Evolutionary conservation across 2,329 filamentous ascomycete genomes (phyloP).

Genomic region (Stylonectria norvegica): DNA sequence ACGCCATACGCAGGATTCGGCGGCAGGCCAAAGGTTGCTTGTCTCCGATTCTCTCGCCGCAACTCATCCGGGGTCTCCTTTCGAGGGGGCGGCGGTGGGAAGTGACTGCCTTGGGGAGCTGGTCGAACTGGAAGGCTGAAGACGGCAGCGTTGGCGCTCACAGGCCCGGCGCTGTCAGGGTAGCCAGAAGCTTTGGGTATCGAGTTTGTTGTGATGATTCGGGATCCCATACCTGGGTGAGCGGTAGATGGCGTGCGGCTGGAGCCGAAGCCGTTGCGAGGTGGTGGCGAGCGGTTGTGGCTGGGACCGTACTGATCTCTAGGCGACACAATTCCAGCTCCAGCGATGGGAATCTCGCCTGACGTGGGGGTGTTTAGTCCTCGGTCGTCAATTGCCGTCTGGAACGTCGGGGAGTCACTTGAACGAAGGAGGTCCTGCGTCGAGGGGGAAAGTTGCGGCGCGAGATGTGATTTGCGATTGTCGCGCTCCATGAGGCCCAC

Average conservation of each 20-base stretch:
- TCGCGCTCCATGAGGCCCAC: constrained; percentile 90
- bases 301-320: constrained; percentile 45
- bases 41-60: constrained; percentile 50
- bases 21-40: constrained; percentile 50
- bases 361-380: constrained; percentile 62
- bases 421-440: constrained; percentile 72
- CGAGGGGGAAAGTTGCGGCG: constrained; percentile 73
- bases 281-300: constrained; percentile 50
- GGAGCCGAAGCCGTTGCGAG: constrained; percentile 47
- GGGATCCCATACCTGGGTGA: constrained; percentile 52
- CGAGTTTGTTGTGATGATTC: constrained; percentile 51
- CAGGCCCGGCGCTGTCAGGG: constrained; percentile 36
- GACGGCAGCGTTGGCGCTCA: constrained; percentile 46
- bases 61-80: constrained; percentile 55
- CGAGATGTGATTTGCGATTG: constrained; percentile 91
- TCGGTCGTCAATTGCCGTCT: constrained; percentile 38
- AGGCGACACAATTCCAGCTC: constrained; percentile 53
- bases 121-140: constrained; percentile 64
- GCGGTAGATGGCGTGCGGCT: constrained; percentile 38
- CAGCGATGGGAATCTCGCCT: constrained; percentile 67
- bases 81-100: constrained; percentile 58
- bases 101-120: constrained; percentile 55
- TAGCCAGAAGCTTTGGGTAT: constrained; percentile 46
- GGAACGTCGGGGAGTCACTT: constrained; percentile 54
- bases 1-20: constrained; percentile 40